Base-by-base conservation (phyloP, 192 early-diverging fungal species). In the Backusella westeae region DNA sequence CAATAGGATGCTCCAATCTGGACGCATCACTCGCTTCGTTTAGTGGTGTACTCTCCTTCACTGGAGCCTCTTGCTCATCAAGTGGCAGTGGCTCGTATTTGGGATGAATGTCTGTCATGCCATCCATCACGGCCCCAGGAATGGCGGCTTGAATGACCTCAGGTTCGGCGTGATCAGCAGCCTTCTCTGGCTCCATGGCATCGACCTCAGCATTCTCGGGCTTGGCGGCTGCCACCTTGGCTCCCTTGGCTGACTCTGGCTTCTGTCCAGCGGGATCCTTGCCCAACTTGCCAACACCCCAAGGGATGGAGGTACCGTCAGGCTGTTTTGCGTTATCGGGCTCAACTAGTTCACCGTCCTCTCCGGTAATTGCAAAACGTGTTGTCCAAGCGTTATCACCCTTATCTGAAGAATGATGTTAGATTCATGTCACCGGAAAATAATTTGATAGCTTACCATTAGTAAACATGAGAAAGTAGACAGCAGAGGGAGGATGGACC, bases 391-490 rank as follows among this genome's bases (percentile, higher is more conserved):
- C 75, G 66, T 63, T 68, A 32, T 74, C 73, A 68, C 68, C 73
- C 3, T 53, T 15, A 39, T 77, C 73, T 39, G 32, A 32, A 32
- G 32, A 32, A 32, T 32, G 32, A 32, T 32, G 32, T 32, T 32
- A 32, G 32, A 32, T 3, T 39, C 1, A 9, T 39, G 0, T 9
- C 10, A 9, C 35, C 10, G 8, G 35, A 39, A 19, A 65, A 15
- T 39, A 53, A 59, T 38, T n/a, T 49, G 8, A 10, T 0, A 56
- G 36, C 17, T 35, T 68, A 82, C 78, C 74, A 34, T 74, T 74
- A 0, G 82, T 77, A 74, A 83, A 83, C 82, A 80, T 83, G n/a
- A 83, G 71, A 49, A 83, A 83, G 29, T 83, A 83, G 67, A 83
- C 80, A 2, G 76, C 69, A 3, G 82, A 74, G n/a, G 76, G 79